Evolutionary conservation across 2,329 filamentous ascomycete species (phyloP).

Genomic region (Karstenula rhodostoma): DNA sequence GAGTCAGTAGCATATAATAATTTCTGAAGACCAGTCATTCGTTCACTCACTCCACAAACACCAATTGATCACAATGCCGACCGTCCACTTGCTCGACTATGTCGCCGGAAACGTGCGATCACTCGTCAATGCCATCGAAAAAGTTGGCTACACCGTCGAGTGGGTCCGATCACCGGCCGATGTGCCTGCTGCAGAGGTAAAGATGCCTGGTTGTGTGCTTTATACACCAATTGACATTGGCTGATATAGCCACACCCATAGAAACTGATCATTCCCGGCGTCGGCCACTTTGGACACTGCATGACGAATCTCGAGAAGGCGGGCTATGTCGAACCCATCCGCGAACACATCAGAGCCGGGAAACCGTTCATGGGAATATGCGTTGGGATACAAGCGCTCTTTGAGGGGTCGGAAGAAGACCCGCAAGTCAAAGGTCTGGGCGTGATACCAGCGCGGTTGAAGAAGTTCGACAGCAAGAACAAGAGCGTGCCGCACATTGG

Average conservation of each 20-base stretch:
- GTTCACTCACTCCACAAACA: not conserved
- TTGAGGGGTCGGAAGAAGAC: conserved; percentile 84
- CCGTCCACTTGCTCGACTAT: conserved; percentile 84
- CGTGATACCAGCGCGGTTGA: conserved; percentile 73
- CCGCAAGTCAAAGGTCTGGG: conserved; percentile 75
- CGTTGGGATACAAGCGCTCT: conserved; percentile 90
- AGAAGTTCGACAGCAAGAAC: conserved; percentile 76
- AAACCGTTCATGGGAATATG: conserved; percentile 99
- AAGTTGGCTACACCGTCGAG: conserved; percentile 89
- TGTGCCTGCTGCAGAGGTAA: conserved; percentile 82
- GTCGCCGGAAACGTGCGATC: conserved; percentile 96
- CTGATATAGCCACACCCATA: conserved; percentile 54
- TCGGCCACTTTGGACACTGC: conserved; percentile 98
- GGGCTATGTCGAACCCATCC: conserved; percentile 84
- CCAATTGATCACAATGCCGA: conserved; percentile 65
- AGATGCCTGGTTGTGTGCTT: conserved; percentile 10
- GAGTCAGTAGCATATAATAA: conserved; percentile 14
- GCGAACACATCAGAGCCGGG: conserved; percentile 82
- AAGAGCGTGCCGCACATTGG: conserved; percentile 99
- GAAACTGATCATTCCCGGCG: conserved; percentile 94
- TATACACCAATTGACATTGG: conserved; percentile 38
- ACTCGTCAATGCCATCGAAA: conserved; percentile 96
- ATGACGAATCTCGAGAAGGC: conserved; percentile 82
- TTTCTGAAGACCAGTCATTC: conserved; percentile 8
- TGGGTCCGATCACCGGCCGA: conserved; percentile 90